Evolutionary conservation across 805 yeast genomes (phyloP).

Genomic region (Cyberlindnera meyerae): DNA sequence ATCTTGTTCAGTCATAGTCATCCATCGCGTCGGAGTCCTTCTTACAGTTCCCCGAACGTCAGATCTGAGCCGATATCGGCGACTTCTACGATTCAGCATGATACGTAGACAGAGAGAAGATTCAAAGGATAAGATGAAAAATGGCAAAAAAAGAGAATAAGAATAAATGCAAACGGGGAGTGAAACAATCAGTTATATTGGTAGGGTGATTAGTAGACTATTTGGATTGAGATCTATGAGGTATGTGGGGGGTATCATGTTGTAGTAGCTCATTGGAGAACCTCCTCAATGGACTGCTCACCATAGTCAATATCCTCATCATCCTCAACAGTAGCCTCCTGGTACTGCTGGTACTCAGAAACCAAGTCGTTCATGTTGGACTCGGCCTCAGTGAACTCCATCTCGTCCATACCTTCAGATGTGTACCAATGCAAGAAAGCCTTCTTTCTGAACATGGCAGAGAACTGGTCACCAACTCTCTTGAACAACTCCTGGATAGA

Average conservation of each 20-base stretch:
- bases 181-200: not conserved
- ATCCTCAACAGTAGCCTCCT: slow-evolving; percentile 84
- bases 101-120: slow-evolving; percentile 7
- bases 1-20: too few species aligned
- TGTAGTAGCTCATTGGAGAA: slow-evolving; percentile 22
- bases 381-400: slow-evolving; percentile 97
- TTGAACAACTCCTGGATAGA: slow-evolving; percentile 98
- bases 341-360: slow-evolving; percentile 94
- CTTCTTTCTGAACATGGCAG: slow-evolving; percentile 96
- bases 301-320: slow-evolving; percentile 43
- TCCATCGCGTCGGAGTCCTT: slow-evolving; percentile 3
- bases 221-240: too few species aligned
- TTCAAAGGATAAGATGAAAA: not conserved
- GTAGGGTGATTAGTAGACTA: too few species aligned
- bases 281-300: slow-evolving; percentile 28
- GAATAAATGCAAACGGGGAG: slow-evolving; percentile 1
- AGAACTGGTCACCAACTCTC: slow-evolving; percentile 94
- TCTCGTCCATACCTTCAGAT: slow-evolving; percentile 99
- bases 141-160: not conserved
- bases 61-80: not conserved
- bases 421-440: slow-evolving; percentile 99
- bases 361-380: slow-evolving; percentile 96
- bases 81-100: too few species aligned
- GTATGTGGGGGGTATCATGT: slow-evolving; percentile 4
- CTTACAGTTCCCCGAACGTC: not conserved